Evolutionary conservation across 768 basidiomycete genomes (phyloP).

Genomic region (Lentinula sp.): DNA sequence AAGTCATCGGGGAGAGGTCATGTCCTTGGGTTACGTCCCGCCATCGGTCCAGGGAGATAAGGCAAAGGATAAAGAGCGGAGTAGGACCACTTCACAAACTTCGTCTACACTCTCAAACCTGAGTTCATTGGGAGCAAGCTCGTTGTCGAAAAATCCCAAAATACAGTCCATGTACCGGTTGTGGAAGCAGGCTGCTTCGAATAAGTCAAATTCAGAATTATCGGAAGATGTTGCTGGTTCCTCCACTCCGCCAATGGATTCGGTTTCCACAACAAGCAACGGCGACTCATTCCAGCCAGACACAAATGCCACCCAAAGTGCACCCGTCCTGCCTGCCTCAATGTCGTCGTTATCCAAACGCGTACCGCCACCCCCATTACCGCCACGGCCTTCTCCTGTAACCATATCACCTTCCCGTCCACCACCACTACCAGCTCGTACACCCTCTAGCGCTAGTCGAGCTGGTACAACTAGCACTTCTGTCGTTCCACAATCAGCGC

Average conservation of each 20-base stretch:
- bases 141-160: slow-evolving; percentile 39
- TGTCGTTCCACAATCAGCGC: slow-evolving; percentile 14
- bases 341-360: slow-evolving; percentile 22
- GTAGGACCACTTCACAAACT: background rate
- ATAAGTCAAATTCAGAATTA: background rate
- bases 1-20: slow-evolving; percentile 77
- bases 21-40: slow-evolving; percentile 77
- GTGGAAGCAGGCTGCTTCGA: slow-evolving; percentile 41
- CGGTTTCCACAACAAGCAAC: background rate
- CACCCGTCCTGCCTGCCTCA: background rate
- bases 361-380: slow-evolving; percentile 29
- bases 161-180: slow-evolving; percentile 70
- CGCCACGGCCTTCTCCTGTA: slow-evolving; percentile 33
- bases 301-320: background rate
- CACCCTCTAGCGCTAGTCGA: slow-evolving; percentile 1
- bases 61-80: slow-evolving; percentile 21
- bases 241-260: background rate
- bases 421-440: slow-evolving; percentile 8
- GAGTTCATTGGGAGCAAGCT: background rate
- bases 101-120: background rate
- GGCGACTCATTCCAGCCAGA: background rate
- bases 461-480: background rate
- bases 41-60: slow-evolving; percentile 33
- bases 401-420: slow-evolving; percentile 12
- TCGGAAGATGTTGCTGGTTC: background rate